Percentiles rank a stretch among this genome's conserved stretches.
phyloP scores from a whole-genome alignment of 1,284 basidiomycete genomes.

The Inonotus hispidus region DNA sequence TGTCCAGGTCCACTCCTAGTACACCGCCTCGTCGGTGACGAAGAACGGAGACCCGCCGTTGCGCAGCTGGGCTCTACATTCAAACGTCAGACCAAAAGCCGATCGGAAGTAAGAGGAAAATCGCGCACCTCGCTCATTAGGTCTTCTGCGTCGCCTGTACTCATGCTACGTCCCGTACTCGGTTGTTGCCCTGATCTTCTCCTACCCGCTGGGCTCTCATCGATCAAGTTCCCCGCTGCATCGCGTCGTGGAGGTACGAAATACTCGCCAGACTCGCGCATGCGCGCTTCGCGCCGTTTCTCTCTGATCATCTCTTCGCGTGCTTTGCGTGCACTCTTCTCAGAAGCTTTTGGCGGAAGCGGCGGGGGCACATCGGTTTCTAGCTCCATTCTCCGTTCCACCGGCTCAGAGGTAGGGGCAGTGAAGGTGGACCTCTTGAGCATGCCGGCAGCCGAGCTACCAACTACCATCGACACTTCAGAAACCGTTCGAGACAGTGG shows the following conservation, averaged over 20 bases:
- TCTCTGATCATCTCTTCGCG: constrained; percentile 70
- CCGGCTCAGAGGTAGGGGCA: constrained; percentile 25
- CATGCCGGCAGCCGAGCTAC: neutral
- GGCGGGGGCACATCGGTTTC: constrained; percentile 35
- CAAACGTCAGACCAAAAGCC: neutral
- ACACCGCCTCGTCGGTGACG: constrained; percentile 28
- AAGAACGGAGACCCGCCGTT: constrained; percentile 18
- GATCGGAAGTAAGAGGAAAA: neutral
- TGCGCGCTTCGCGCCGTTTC: constrained; percentile 60
- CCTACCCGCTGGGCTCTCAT: constrained; percentile 17
- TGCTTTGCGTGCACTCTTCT: constrained; percentile 48
- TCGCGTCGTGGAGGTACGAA: constrained; percentile 16
- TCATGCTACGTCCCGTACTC: constrained; percentile 61
- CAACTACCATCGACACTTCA: constrained; percentile 15
- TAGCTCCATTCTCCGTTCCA: neutral
- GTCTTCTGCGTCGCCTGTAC: constrained; percentile 61
- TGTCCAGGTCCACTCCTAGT: constrained; percentile 36
- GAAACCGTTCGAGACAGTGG: constrained; percentile 31
- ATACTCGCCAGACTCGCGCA: constrained; percentile 43
- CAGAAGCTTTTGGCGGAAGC: constrained; percentile 42
- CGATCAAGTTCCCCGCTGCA: constrained; percentile 13
- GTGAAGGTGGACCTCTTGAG: neutral
- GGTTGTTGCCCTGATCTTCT: constrained; percentile 42
- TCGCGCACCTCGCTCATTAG: constrained; percentile 24
- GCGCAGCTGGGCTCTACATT: constrained; percentile 13